Base-by-base conservation (phyloP, 129 eudicot species). In the Saussurea involucrata region DNA sequence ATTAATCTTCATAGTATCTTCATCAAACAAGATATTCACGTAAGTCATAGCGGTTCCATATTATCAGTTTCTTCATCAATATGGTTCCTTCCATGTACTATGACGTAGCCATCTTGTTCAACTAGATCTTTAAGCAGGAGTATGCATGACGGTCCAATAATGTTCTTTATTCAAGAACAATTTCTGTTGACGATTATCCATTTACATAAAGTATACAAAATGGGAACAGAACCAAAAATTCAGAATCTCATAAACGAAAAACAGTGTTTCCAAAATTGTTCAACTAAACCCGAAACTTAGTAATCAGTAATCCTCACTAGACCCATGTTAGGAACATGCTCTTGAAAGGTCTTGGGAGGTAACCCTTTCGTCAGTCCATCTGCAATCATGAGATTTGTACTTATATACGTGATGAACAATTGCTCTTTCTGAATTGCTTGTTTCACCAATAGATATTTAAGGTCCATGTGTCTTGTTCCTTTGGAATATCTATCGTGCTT, bases 21-120 rank as follows among this genome's bases (percentile, higher is more conserved):
- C 24, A 5, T 24, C 22, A 60, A 60, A 13, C 27, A 60, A 60
- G 66, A 4, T 18, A 12, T 60, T 24, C 66, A 65, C n/a, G 70
- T 10, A 31, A 25, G 34, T 65, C 70, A 65, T 65, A 28, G 17
- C 18, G 37, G 70, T 65, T 65, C 33, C 20, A 65, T 22, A 28
- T 24, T 65, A 24, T 65, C 32, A 24, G 4, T 15, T 65, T 65
- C n/a, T 37, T 37, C 46, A 37, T 28, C 13, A 65, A 24, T 17
- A 65, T 28, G 18, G 37, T 65, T 65, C 70, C 20, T 65, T 65
- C 17, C 36, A 25, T 65, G 70, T 65, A 65, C 70, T 65, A 65
- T 31, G 31, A 65, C 70, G 31, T 65, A 65, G 27, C 25, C 18
- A 24, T 8, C 37, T 25, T 65, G 27, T 12, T 24, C 15, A n/a